Conservation (phyloP, 768 basidiomycete genomes). For the Mycena filopes region DNA sequence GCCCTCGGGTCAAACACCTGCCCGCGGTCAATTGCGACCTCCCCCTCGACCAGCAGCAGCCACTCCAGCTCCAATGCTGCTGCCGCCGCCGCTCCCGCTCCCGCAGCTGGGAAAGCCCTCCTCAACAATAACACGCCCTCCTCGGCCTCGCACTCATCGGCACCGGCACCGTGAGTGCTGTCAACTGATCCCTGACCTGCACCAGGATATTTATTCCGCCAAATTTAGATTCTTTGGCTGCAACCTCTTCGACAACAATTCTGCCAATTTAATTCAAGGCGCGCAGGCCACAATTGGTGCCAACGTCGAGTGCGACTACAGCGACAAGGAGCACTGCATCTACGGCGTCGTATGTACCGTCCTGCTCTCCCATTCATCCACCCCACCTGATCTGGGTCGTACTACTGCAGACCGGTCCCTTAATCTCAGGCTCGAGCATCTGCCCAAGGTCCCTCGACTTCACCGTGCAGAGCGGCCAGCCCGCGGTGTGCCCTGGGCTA, state of each 20-base stretch:
- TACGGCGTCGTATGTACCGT: neutral
- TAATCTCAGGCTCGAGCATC: too few species aligned
- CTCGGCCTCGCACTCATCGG: too few species aligned
- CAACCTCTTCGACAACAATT: neutral
- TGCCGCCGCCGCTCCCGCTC: neutral
- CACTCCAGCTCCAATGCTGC: too few species aligned
- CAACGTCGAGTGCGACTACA: neutral
- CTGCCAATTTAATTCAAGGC: too few species aligned
- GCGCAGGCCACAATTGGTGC: neutral
- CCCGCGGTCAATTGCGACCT: neutral
- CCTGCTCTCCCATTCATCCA: neutral
- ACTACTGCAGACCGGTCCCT: too few species aligned
- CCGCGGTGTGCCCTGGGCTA: too few species aligned
- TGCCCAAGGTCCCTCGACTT: too few species aligned
- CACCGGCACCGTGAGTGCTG: too few species aligned
- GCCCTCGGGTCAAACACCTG: neutral
- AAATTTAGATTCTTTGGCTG: neutral
- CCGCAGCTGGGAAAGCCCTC: neutral
- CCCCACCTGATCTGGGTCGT: too few species aligned
- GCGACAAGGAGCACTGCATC: neutral
- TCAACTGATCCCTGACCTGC: neutral
- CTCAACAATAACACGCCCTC: neutral
- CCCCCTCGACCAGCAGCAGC: neutral
- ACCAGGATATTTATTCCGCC: neutral
- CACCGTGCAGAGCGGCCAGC: too few species aligned